phyloP scores from a whole-genome alignment of 73 alveolate genomes.

The Paramecium sexaurelia region DNA sequence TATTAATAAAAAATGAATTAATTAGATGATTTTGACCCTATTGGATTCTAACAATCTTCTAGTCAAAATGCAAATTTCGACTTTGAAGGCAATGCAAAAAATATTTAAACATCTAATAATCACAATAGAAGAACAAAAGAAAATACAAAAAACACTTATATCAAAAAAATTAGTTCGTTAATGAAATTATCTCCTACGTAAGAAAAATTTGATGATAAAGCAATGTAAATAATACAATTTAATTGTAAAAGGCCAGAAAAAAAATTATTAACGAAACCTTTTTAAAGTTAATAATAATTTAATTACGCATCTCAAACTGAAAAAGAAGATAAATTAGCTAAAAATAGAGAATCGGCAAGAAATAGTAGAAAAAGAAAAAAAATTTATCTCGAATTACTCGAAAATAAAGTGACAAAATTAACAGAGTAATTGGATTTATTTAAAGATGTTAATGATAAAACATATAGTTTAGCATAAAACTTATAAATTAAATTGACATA shows the following conservation, averaged over 20 bases:
- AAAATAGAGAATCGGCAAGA: slow-evolving; percentile 83
- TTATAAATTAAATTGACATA: not conserved
- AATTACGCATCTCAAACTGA: not conserved
- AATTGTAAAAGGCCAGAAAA: not conserved
- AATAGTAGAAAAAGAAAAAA: slow-evolving; percentile 82
- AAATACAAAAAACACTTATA: slow-evolving; percentile 30
- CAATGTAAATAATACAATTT: not conserved
- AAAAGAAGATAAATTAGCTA: slow-evolving; percentile 71
- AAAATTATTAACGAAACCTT: not conserved
- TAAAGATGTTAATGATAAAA: slow-evolving; percentile 20
- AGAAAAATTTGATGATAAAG: not conserved
- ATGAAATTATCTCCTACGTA: slow-evolving; percentile 1
- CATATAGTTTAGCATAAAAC: not conserved
- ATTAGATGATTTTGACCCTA: slow-evolving; percentile 8
- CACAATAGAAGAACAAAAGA: not conserved
- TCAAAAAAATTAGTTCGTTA: slow-evolving; percentile 3
- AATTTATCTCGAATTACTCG: slow-evolving; percentile 73
- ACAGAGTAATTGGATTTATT: slow-evolving; percentile 24
- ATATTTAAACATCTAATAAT: not conserved
- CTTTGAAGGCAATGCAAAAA: not conserved
- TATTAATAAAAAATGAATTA: not conserved
- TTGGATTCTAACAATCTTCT: slow-evolving; percentile 8
- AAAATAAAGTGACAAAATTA: slow-evolving; percentile 57
- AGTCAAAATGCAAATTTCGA: not conserved
- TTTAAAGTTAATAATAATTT: slow-evolving; percentile 19